These are phyloP conservation scores for Silene noctiflora DNA, from an alignment of 179 eudicot species.

Conservation along the genomic window DNA sequence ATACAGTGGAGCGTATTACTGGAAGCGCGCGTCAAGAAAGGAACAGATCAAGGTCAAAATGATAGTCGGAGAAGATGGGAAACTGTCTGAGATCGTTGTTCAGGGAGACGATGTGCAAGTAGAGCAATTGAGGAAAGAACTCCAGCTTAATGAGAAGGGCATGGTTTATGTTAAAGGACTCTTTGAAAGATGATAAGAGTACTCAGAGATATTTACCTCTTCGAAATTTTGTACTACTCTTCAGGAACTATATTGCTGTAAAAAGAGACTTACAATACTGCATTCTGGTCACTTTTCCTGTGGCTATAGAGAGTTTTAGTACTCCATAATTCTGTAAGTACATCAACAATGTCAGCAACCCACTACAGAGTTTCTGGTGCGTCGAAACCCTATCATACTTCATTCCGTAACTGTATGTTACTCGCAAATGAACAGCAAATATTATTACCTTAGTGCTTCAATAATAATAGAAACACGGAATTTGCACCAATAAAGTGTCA, in stretches of 20 bases:
- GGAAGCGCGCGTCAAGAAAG: slow-evolving; percentile 72
- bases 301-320: neutral
- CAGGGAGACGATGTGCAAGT: slow-evolving; percentile 91
- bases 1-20: slow-evolving; percentile 71
- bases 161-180: slow-evolving; percentile 93
- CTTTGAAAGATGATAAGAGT: slow-evolving; percentile 48
- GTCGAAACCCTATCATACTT: neutral
- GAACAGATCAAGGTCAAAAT: slow-evolving; percentile 87
- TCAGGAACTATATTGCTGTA: neutral
- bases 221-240: neutral
- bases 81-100: slow-evolving; percentile 60
- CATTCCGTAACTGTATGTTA: neutral
- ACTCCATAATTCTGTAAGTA: neutral
- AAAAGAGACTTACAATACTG: neutral
- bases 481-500: too few relatives aligned
- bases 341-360: neutral
- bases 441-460: too few relatives aligned
- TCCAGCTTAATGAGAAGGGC: slow-evolving; percentile 37
- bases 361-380: neutral
- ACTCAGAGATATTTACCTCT: neutral
- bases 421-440: neutral
- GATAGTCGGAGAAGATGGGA: slow-evolving; percentile 65
- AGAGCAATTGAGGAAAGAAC: slow-evolving; percentile 78
- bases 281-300: neutral
- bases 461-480: too few relatives aligned